Percentiles rank a stretch among this genome's conserved stretches.
Conservation (phyloP, 225 moss, liverwort and hornwort species). For the Ulota crispa region DNA sequence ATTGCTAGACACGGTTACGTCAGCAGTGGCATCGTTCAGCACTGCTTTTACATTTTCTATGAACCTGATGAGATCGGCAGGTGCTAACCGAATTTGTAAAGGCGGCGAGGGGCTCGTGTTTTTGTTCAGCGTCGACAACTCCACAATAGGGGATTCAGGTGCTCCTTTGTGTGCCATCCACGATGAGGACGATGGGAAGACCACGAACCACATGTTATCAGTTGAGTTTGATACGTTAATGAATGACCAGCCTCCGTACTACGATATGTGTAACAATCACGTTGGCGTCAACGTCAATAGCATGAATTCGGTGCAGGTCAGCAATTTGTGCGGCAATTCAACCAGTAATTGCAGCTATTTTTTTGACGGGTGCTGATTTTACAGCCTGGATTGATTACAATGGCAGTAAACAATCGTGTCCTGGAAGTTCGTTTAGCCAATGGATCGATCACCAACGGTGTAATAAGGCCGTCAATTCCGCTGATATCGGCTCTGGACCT, state of each 20-base stretch:
- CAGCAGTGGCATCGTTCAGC: slow-evolving; percentile 31
- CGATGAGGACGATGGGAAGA: not conserved
- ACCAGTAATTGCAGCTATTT: not conserved
- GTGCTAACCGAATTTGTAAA: not conserved
- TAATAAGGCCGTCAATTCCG: not conserved
- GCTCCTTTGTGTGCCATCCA: slow-evolving; percentile 9
- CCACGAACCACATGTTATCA: slow-evolving; percentile 23
- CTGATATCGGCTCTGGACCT: not conserved
- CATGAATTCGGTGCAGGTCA: slow-evolving; percentile 4
- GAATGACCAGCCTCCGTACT: not conserved
- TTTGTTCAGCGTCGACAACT: not conserved
- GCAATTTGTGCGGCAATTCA: not conserved
- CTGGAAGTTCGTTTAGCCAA: slow-evolving; percentile 15
- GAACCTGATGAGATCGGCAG: not conserved
- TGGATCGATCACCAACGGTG: not conserved
- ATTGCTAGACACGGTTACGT: not conserved
- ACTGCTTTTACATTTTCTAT: slow-evolving; percentile 37
- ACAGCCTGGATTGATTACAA: slow-evolving; percentile 33
- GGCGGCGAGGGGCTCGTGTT: slow-evolving; percentile 35
- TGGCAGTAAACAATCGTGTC: not conserved
- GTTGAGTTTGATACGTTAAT: slow-evolving; percentile 38
- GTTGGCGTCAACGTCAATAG: slow-evolving; percentile 34
- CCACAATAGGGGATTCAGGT: not conserved
- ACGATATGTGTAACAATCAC: slow-evolving; percentile 36
- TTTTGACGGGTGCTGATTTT: not conserved